Base-by-base conservation (phyloP, 352 stramenopile species). In the Globisporangium okanoganense region DNA sequence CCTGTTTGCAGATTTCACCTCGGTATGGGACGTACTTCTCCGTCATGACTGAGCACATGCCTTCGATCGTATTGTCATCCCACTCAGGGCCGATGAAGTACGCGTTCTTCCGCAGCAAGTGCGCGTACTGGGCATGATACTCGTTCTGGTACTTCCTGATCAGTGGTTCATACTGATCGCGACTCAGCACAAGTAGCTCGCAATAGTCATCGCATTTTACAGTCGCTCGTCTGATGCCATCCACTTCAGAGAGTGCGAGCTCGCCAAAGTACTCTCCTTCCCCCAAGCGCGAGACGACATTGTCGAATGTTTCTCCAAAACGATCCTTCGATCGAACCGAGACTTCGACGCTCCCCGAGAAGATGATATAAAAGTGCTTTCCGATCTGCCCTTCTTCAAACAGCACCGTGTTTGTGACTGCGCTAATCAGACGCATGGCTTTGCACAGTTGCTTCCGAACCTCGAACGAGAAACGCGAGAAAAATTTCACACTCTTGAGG, bases 401-500 rank as follows among this genome's bases (percentile, higher is more conserved):
- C 22, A 94, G 56, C 27, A 90, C 73, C 2, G 81, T 94, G 57
- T 92, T 94, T 43, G 82, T 88, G 54, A 90, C 77, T 27, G 79
- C 76, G 56, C 72, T 89, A 60, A 94, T 79, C 31, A 92, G 76
- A 13, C 76, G 75, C 79, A 94, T 89, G 0, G 81, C 85, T 51
- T 89, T 90, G 66, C 85, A 94, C 8, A 94, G 62, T 47, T 92
- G 79, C 47, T 94, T 94, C 31, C 85, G 85, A 35, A 94, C 85
- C 66, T 92, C 85, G 54, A 94, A 92, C 1, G 81, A 90, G 56
- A 94, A 94, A 4, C 85, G 77, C 18, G 82, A 80, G 53, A 94
- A 94, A 44, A 94, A 94, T 52, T 94, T 94, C 71, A 94, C 85
- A 40, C 85, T 78, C 49, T 94, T 90, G 49, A 94, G 71, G 33